A percentile compares a stretch with the other conserved stretches of the same genome.
Evolutionary conservation across 495 filamentous ascomycete species (phyloP).

Genomic region (Cetradonia linearis): DNA sequence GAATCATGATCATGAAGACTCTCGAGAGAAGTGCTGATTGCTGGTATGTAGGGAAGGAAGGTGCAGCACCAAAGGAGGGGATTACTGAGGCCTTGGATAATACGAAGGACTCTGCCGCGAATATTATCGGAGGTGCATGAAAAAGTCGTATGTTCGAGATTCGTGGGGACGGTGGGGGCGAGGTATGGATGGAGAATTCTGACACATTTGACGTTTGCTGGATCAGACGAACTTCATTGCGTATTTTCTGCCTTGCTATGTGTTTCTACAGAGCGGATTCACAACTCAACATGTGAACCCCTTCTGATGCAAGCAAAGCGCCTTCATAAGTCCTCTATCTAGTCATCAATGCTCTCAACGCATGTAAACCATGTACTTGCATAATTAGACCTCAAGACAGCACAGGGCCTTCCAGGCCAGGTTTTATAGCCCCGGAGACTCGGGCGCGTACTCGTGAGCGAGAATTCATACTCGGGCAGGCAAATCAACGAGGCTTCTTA

Average conservation of each 20-base stretch:
- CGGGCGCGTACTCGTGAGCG: too few species aligned
- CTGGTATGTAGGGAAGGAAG: conserved; percentile 5
- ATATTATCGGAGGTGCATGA: not conserved
- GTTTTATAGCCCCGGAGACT: too few species aligned
- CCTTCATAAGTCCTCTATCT: not conserved
- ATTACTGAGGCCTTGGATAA: conserved; percentile 5
- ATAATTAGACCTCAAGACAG: not conserved
- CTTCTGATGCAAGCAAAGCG: not conserved
- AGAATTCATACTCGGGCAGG: too few species aligned
- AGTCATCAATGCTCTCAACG: not conserved
- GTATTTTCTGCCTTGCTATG: not conserved
- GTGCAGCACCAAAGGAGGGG: conserved; percentile 7
- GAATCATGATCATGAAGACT: too few species aligned
- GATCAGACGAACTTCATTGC: not conserved
- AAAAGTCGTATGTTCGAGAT: too few species aligned
- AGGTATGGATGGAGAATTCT: too few species aligned
- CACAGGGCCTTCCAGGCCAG: too few species aligned
- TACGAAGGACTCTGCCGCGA: not conserved
- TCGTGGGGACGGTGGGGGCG: not conserved
- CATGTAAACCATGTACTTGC: not conserved
- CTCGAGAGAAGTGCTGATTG: not conserved
- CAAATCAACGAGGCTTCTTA: too few species aligned
- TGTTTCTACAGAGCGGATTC: not conserved
- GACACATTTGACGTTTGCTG: too few species aligned
- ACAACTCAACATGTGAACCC: not conserved